These are phyloP conservation scores for Gyromitra esculenta DNA, from an alignment of 2,329 filamentous ascomycete species.

Conservation along the genomic window DNA sequence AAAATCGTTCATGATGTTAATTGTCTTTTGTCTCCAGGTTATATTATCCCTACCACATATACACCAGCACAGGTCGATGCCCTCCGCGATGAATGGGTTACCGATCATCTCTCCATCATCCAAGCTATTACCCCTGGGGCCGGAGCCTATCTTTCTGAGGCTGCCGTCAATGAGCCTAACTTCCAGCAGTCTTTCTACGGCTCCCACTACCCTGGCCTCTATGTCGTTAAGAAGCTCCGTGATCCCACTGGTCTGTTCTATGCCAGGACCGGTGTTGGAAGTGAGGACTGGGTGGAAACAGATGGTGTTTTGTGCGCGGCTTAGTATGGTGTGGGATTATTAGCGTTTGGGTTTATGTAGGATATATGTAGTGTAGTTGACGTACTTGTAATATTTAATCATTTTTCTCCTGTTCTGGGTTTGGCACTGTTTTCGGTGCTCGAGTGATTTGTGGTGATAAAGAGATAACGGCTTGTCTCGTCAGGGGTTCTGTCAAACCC, in stretches of 20 bases:
- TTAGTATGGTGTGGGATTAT: not conserved
- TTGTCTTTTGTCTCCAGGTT: constrained; percentile 56
- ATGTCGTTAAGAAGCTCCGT: constrained; percentile 66
- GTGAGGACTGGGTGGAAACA: constrained; percentile 64
- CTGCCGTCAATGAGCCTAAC: constrained; percentile 59
- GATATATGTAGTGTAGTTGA: not conserved
- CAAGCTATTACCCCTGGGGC: constrained; percentile 28
- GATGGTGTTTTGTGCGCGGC: constrained; percentile 50
- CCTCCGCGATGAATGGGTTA: constrained; percentile 34
- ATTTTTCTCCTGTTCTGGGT: not conserved
- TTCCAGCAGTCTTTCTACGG: constrained; percentile 65
- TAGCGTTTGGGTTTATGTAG: not conserved
- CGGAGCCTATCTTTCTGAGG: constrained; percentile 40
- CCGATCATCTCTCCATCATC: constrained; percentile 32
- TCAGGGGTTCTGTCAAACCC: not conserved
- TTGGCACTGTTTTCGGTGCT: not conserved
- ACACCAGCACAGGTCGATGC: constrained; percentile 31
- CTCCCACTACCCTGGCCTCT: constrained; percentile 62
- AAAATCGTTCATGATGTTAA: not conserved
- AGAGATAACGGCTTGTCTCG: not conserved
- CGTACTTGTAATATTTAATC: constrained; percentile 22
- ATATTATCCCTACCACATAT: constrained; percentile 14
- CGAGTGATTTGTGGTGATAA: not conserved
- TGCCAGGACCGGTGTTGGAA: constrained; percentile 65
- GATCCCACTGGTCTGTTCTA: constrained; percentile 65